Evolutionary conservation across 78 protist genomes (phyloP).

Genomic region (Dictyostelium purpureum): DNA sequence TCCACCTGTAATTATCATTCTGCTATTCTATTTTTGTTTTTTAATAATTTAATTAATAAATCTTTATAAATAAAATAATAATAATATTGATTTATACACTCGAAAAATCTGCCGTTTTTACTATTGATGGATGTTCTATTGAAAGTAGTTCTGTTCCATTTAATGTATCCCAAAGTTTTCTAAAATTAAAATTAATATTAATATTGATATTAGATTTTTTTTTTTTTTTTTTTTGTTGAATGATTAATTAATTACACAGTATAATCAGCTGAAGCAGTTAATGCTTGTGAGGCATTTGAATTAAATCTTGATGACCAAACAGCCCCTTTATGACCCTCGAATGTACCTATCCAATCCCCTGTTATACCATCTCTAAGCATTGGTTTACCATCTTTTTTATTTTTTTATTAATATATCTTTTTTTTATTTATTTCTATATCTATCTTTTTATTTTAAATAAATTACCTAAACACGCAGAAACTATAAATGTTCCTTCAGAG

Average conservation of each 20-base stretch:
- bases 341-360: conserved; percentile 96
- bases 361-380: conserved; percentile 93
- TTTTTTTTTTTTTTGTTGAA: neutral
- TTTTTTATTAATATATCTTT: neutral
- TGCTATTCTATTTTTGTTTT: neutral
- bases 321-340: conserved; percentile 94
- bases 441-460: neutral
- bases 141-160: conserved; percentile 82
- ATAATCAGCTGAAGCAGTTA: conserved; percentile 91
- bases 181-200: neutral
- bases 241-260: conserved; percentile 59
- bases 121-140: conserved; percentile 84
- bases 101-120: conserved; percentile 81
- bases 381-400: conserved; percentile 81
- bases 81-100: neutral
- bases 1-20: conserved; percentile 84
- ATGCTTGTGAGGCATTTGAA: conserved; percentile 67
- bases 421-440: conserved; percentile 4
- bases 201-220: neutral
- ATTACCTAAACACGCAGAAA: conserved; percentile 89
- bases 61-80: neutral
- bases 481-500: conserved; percentile 86
- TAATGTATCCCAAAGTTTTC: conserved; percentile 92
- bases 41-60: neutral
- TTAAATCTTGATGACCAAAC: conserved; percentile 90